Conservation (phyloP, 306 rosid genomes). For the Prunus mira region DNA sequence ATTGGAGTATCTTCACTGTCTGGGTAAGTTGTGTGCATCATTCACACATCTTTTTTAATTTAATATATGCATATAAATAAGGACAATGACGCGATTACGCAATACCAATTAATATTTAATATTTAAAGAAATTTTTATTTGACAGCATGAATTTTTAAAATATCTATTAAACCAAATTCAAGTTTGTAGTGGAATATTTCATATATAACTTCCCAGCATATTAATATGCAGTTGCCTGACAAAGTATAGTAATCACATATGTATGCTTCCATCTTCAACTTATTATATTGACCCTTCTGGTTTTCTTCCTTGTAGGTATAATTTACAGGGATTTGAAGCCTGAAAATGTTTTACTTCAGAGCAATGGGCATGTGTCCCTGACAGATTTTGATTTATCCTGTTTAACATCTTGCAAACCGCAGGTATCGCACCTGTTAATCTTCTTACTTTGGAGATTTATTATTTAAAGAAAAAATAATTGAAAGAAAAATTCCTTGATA, state of each 20-base stretch:
- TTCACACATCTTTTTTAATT: not conserved
- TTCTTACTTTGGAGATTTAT: not conserved
- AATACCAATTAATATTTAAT: too few relatives aligned
- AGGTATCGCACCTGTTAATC: constrained; percentile 41
- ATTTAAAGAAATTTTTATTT: too few relatives aligned
- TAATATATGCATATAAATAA: too few relatives aligned
- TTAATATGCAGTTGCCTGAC: too few relatives aligned
- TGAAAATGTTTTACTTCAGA: constrained; percentile 84
- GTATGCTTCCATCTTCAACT: not conserved
- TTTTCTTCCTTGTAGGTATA: constrained; percentile 53
- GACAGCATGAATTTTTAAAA: too few relatives aligned
- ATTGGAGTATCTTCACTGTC: constrained; percentile 97
- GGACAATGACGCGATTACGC: too few relatives aligned
- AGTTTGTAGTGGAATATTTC: too few relatives aligned
- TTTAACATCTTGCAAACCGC: constrained; percentile 86
- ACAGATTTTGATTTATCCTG: constrained; percentile 95
- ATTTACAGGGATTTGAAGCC: constrained; percentile 97
- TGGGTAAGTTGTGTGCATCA: constrained; percentile 45
- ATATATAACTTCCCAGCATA: too few relatives aligned
- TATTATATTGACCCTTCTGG: constrained; percentile 1
- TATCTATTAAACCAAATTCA: too few relatives aligned
- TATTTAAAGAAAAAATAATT: too few relatives aligned
- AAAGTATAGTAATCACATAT: too few relatives aligned
- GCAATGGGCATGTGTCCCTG: constrained; percentile 69
- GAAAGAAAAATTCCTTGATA: too few relatives aligned